Conservation (phyloP, 1,139 yeast species). For the Debaryomyces udenii region DNA sequence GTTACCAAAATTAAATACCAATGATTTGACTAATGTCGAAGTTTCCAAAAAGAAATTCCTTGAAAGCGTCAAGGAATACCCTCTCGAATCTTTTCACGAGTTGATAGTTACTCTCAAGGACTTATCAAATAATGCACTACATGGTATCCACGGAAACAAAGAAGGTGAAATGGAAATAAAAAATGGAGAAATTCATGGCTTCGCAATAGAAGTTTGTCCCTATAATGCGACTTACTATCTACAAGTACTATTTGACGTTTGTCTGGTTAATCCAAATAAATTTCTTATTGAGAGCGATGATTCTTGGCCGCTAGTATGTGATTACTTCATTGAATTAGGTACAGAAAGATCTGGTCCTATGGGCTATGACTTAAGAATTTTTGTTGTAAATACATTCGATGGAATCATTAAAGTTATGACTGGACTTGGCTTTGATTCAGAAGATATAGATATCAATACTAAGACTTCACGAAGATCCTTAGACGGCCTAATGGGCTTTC, state of each 20-base stretch:
- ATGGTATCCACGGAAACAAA: slow-evolving; percentile 16
- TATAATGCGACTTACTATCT: slow-evolving; percentile 47
- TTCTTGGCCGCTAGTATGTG: slow-evolving; percentile 50
- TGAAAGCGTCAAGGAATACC: slow-evolving; percentile 62
- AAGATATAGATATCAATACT: slow-evolving; percentile 19
- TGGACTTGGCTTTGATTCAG: slow-evolving; percentile 44
- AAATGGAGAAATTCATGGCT: background rate
- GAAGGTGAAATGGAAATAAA: slow-evolving; percentile 14
- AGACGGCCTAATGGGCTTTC: slow-evolving; percentile 36
- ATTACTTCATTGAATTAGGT: slow-evolving; percentile 44
- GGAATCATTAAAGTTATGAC: slow-evolving; percentile 51
- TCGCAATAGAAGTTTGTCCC: slow-evolving; percentile 31
- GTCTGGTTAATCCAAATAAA: slow-evolving; percentile 52
- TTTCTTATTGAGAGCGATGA: slow-evolving; percentile 43
- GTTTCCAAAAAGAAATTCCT: slow-evolving; percentile 58
- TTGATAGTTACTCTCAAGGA: slow-evolving; percentile 49
- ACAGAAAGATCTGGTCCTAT: slow-evolving; percentile 35
- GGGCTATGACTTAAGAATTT: slow-evolving; percentile 46
- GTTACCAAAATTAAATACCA: slow-evolving; percentile 31
- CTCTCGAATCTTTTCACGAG: slow-evolving; percentile 49
- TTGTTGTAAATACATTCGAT: slow-evolving; percentile 53
- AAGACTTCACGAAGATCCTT: slow-evolving; percentile 42
- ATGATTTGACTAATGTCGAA: slow-evolving; percentile 58
- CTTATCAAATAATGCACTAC: slow-evolving; percentile 33
- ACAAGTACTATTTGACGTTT: slow-evolving; percentile 44